Evolutionary conservation across 2,329 filamentous ascomycete genomes (phyloP), one percentile per base, ranked within the genome.

Genomic region (Calonectria pteridis): DNA sequence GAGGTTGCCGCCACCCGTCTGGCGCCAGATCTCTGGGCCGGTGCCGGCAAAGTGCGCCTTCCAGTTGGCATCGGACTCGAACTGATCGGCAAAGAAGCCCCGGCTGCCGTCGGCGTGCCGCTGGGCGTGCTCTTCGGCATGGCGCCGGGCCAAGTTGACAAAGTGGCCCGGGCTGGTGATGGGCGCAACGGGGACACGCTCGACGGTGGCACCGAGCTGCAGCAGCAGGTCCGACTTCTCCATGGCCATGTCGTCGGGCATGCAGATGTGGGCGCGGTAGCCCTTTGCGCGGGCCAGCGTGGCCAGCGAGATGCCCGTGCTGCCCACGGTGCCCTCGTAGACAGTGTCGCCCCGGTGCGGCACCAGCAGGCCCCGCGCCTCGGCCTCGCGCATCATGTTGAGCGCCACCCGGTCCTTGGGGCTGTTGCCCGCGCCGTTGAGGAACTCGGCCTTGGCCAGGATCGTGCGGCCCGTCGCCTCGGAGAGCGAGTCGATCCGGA

Each of bases 311-410:
- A 99, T 98, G 28, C 97, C 97, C 0, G 97, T 99, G 82, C 95
- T 98, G 73, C 97, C 97, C 20, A 98, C 96, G 1, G 97, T 99
- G 77, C 97, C 97, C 87, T 99, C 97, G 85, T 98, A 99, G 81
- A 99, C 95, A 53, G 94, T 97, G 84, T 99, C 97, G 74, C 96
- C 96, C 28, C 94, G 93, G 77, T 94, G 88, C 0, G 97, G 96
- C 0, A 89, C 90, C 58, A 99, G 86, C 23, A 96, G 87, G 2
- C 95, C 95, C 63, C 90, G 86, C 74, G 91, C 89, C 87, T 99
- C 97, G 53, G 96, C 97, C 83, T 92, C 86, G 55, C 91, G 86
- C 83, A 99, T 98, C 88, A 98, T 97, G 85, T 91, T 94, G 46
- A 98, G 89, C 1, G 97, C 97, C 18, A 99, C 97, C 67, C 97